Conservation (phyloP, 108 stramenopile genomes). For the Schizochytrium sp. region DNA sequence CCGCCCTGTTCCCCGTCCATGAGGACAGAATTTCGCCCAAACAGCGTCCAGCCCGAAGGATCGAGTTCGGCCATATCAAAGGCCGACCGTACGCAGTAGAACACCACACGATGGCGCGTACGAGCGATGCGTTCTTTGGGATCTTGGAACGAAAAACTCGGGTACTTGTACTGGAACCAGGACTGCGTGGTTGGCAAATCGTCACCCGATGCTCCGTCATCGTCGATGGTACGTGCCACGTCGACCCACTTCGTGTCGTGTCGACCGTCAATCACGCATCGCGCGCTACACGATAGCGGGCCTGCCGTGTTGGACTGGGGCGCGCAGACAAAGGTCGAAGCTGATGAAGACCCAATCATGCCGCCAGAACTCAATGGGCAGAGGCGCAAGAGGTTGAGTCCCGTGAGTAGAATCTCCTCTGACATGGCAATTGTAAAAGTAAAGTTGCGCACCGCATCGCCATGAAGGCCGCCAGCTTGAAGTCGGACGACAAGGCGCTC, state of each 20-base stretch:
- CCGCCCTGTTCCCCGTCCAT: neutral
- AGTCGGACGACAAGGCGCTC: neutral
- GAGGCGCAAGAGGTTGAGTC: neutral
- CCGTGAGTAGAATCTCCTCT: neutral
- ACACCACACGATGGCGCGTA: neutral
- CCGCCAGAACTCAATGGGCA: neutral
- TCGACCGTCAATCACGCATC: neutral
- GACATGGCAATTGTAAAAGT: neutral
- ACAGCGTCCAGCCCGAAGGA: conserved; percentile 1
- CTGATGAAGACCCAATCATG: neutral
- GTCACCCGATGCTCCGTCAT: neutral
- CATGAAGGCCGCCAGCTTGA: neutral
- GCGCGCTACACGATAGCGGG: neutral
- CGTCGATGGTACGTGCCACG: neutral
- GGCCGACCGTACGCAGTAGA: neutral
- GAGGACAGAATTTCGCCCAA: neutral
- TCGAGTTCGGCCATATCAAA: neutral
- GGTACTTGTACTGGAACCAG: neutral
- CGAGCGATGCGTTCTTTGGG: neutral
- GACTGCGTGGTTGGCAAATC: neutral
- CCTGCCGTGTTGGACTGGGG: neutral
- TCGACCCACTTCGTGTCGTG: conserved; percentile 11
- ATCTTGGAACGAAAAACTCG: neutral
- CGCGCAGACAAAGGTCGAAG: neutral
- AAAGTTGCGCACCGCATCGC: neutral